Evolutionary conservation across 164 flowering plant genomes (phyloP).

Genomic region (Protea cynaroides): DNA sequence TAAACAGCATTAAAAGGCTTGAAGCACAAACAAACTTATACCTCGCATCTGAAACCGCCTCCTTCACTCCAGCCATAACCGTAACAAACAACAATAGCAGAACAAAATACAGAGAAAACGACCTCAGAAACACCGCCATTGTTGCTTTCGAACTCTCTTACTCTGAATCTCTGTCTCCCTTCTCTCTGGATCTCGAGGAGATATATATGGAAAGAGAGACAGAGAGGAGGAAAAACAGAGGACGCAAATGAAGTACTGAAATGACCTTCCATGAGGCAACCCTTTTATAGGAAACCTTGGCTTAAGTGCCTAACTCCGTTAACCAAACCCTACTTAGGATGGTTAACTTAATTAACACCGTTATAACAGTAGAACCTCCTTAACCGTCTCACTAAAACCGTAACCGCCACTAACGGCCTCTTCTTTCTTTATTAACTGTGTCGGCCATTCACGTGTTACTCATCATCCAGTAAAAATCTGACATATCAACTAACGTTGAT

Average conservation of each 20-base stretch:
- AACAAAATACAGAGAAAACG: slow-evolving; percentile 15
- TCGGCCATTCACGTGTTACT: slow-evolving; percentile 13
- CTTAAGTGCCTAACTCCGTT: not conserved
- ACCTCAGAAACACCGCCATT: slow-evolving; percentile 27
- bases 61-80: slow-evolving; percentile 20
- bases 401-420: slow-evolving; percentile 21
- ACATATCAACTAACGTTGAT: not conserved
- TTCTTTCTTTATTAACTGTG: not conserved
- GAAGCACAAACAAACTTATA: slow-evolving; percentile 13
- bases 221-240: not conserved
- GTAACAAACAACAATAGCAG: slow-evolving; percentile 24
- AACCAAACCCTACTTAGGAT: slow-evolving; percentile 4
- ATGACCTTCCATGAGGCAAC: slow-evolving; percentile 12
- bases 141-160: slow-evolving; percentile 12
- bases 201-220: not conserved
- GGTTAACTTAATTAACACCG: slow-evolving; percentile 7
- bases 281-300: slow-evolving; percentile 25
- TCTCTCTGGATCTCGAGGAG: not conserved
- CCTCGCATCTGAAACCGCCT: slow-evolving; percentile 22
- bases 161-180: slow-evolving; percentile 4
- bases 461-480: too few species aligned
- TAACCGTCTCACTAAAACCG: not conserved
- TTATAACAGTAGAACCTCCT: not conserved
- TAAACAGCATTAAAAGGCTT: too few species aligned
- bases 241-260: slow-evolving; percentile 16